Conservation (phyloP, 2,329 filamentous ascomycete genomes). For the Beauveria sp. region DNA sequence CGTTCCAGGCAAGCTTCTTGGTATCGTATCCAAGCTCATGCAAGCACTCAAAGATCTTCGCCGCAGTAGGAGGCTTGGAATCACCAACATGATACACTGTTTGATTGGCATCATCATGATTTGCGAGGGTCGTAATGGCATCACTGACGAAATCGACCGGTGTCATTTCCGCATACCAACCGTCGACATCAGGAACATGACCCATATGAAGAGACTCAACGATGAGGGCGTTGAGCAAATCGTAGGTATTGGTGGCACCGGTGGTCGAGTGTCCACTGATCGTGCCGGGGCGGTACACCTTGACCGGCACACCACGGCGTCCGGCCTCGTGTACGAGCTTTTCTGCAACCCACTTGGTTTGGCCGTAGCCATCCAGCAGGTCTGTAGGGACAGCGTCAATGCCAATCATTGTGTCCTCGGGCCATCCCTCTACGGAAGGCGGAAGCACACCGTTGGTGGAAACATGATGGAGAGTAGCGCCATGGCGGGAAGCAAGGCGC, state of each 20-base stretch:
- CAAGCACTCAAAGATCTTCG: constrained; percentile 56
- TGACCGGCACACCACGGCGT: constrained; percentile 59
- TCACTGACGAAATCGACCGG: constrained; percentile 75
- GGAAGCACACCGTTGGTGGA: constrained; percentile 77
- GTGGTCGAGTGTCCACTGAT: constrained; percentile 71
- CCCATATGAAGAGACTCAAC: constrained; percentile 71
- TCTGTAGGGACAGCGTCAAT: constrained; percentile 62
- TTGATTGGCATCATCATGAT: constrained; percentile 54
- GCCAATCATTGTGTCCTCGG: constrained; percentile 59
- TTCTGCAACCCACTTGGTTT: constrained; percentile 77
- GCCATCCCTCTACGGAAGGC: constrained; percentile 61
- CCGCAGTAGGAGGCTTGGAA: constrained; percentile 59
- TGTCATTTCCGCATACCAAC: constrained; percentile 78
- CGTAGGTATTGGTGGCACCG: constrained; percentile 70
- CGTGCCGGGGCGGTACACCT: constrained; percentile 66
- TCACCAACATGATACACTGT: constrained; percentile 69
- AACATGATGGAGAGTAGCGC: constrained; percentile 68
- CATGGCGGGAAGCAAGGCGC: constrained; percentile 57
- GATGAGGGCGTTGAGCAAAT: constrained; percentile 67
- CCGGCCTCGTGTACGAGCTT: constrained; percentile 64
- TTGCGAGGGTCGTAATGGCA: constrained; percentile 62
- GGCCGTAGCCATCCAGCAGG: constrained; percentile 65
- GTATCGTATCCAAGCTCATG: constrained; percentile 64
- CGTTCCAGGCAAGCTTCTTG: constrained; percentile 56
- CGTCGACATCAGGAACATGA: constrained; percentile 59